Evolutionary conservation across 257 asterid species (phyloP), one percentile per base, ranked within the genome.

Genomic region (Primulina huaijiensis): DNA sequence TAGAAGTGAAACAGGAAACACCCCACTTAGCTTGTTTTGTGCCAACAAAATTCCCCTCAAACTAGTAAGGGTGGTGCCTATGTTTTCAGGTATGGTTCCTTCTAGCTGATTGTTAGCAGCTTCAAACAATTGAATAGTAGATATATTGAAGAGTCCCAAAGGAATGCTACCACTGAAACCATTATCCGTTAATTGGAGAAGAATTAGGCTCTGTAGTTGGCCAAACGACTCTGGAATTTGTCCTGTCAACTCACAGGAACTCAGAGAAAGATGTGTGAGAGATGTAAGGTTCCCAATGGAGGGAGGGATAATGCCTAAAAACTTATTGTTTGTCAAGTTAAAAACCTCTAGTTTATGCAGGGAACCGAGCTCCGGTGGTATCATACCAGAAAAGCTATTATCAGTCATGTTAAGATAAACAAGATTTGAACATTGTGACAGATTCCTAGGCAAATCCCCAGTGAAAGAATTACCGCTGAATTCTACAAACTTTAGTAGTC

Each of bases 361-460:
- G n/a, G 69, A 60, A 34, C 81, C 72, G 11, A 76, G 21, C 64
- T 74, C 78, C 5, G n/a, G 35, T 21, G 84, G 84, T 8, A 77
- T 74, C 7, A 3, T 20, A 2, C 82, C 80, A 0, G 68, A 53
- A 5, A 77, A 69, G 10, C 53, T 30, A 53, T 79, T 82, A 33
- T 62, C 40, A 0, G 67, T 58, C 56, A 78, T 17, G 70, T 12
- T 52, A 20, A 79, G 58, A 60, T 35, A 60, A 50, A 62, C 34
- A 52, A 81, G 70, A 43, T 65, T 61, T 9, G 3, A 67, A 67
- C 84, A 82, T 8, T 61, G 63, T 21, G 78, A 74, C 16, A 76
- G 60, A 50, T 53, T 79, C 53, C 68, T 69, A 0, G 84, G 87
- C 62, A 80, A 77, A 29, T 59, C 76, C 34, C 85, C 85, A 10